Percentiles rank a stretch among this genome's conserved stretches.
These are phyloP conservation scores for Globisporangium viniferum DNA, from an alignment of 352 stramenopile species.

Conservation along the genomic window DNA sequence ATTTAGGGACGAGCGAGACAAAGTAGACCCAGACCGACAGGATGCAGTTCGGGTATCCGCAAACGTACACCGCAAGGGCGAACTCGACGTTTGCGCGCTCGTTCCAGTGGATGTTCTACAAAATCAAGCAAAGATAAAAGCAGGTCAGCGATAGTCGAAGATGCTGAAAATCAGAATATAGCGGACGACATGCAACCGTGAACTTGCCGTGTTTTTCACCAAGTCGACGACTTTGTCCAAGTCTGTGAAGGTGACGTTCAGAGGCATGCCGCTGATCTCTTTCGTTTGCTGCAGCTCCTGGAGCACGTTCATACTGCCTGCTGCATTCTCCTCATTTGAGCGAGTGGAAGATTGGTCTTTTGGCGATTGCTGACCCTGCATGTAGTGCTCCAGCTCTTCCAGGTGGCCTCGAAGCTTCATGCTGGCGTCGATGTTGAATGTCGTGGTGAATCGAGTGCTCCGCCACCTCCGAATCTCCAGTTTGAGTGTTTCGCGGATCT, in stretches of 20 bases:
- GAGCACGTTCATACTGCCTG: slow-evolving; percentile 16
- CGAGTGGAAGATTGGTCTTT: not conserved
- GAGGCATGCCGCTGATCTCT: slow-evolving; percentile 75
- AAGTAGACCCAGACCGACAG: slow-evolving; percentile 94
- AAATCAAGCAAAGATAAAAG: slow-evolving; percentile 8
- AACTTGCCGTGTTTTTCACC: slow-evolving; percentile 81
- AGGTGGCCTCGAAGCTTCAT: slow-evolving; percentile 77
- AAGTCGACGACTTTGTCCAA: slow-evolving; percentile 67
- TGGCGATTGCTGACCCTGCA: slow-evolving; percentile 13
- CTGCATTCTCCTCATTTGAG: not conserved
- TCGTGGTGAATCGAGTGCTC: slow-evolving; percentile 72
- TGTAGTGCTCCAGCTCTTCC: slow-evolving; percentile 58
- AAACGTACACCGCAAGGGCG: slow-evolving; percentile 82
- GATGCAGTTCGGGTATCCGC: slow-evolving; percentile 83
- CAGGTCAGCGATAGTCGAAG: slow-evolving; percentile 4
- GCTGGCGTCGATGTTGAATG: slow-evolving; percentile 84
- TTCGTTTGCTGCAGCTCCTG: slow-evolving; percentile 34
- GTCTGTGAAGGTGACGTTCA: slow-evolving; percentile 90
- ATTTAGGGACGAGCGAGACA: slow-evolving; percentile 49
- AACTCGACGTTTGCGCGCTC: slow-evolving; percentile 88
- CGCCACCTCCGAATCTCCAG: slow-evolving; percentile 88
- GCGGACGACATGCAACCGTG: slow-evolving; percentile 10
- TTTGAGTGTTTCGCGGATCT: slow-evolving; percentile 84
- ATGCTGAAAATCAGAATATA: not conserved
- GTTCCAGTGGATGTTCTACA: slow-evolving; percentile 87